A percentile compares a stretch with the other conserved stretches of the same genome.
phyloP scores from a whole-genome alignment of 1,284 basidiomycete genomes.

The Tausonia pullulans region DNA sequence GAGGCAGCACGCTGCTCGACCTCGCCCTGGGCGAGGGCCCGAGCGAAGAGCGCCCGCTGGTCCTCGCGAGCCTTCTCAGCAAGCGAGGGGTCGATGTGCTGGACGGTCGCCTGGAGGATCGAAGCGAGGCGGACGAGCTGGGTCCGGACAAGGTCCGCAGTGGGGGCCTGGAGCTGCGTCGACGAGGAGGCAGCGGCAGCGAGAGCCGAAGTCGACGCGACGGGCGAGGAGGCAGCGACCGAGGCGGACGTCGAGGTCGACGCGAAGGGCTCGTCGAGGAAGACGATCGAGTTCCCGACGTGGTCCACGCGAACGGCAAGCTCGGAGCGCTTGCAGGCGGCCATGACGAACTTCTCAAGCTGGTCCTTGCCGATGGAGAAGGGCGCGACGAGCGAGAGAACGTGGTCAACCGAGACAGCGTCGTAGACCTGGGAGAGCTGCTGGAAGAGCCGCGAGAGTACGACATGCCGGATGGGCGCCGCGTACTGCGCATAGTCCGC shows the following conservation, averaged over 20 bases:
- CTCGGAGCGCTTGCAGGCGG: conserved; percentile 79
- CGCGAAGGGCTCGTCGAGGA: conserved; percentile 52
- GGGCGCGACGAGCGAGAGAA: conserved; percentile 65
- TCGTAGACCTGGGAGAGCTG: conserved; percentile 93
- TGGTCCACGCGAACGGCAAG: conserved; percentile 85
- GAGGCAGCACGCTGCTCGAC: conserved; percentile 64
- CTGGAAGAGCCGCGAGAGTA: conserved; percentile 85
- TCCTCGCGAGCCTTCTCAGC: conserved; percentile 26
- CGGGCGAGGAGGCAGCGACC: conserved; percentile 31
- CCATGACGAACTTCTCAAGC: conserved; percentile 86
- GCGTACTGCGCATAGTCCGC: conserved; percentile 64
- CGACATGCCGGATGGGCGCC: conserved; percentile 78
- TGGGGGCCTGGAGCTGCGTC: conserved; percentile 50
- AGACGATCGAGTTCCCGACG: conserved; percentile 70
- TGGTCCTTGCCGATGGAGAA: conserved; percentile 55
- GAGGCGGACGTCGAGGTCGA: conserved; percentile 23
- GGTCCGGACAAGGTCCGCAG: conserved; percentile 57
- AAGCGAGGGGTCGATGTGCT: conserved; percentile 37
- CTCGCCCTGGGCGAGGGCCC: conserved; percentile 38
- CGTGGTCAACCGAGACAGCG: conserved; percentile 65
- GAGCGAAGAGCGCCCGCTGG: conserved; percentile 33
- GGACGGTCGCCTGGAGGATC: conserved; percentile 59
- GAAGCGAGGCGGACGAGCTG: conserved; percentile 64
- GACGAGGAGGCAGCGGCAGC: conserved; percentile 34
- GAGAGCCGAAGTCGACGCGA: conserved; percentile 19